Evolutionary conservation across 78 protist genomes (phyloP).

Genomic region (Pelomyxa schiedti): DNA sequence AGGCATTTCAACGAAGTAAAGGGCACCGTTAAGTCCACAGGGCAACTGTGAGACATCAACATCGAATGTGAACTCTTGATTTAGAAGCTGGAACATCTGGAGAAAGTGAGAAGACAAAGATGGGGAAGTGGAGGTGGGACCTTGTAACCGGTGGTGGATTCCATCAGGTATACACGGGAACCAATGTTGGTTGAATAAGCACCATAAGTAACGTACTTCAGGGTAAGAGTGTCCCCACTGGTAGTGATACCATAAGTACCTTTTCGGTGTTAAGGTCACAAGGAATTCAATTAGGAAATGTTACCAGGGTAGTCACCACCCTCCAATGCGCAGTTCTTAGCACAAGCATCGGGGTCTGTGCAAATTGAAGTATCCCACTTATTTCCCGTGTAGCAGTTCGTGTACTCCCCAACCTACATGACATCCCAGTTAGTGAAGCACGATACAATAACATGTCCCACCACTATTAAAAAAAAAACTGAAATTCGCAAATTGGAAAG

Average conservation of each 20-base stretch:
- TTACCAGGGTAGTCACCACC: constrained; percentile 42
- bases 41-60: constrained; percentile 25
- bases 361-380: constrained; percentile 21
- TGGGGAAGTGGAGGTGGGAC: too few species aligned
- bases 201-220: constrained; percentile 4
- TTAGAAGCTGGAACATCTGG: constrained; percentile 20
- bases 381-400: constrained; percentile 54
- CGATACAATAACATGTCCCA: too few species aligned
- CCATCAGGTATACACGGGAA: constrained; percentile 10
- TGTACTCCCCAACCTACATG: background rate
- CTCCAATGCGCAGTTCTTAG: constrained; percentile 32
- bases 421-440: background rate
- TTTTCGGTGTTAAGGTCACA: too few species aligned
- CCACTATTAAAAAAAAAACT: too few species aligned
- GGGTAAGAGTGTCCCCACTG: background rate
- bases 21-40: constrained; percentile 35
- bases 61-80: constrained; percentile 18
- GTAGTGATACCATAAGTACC: constrained; percentile 43
- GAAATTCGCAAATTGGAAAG: background rate
- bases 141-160: background rate
- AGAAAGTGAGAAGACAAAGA: too few species aligned
- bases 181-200: constrained; percentile 11
- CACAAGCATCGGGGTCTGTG: constrained; percentile 39
- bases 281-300: too few species aligned
- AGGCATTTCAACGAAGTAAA: constrained; percentile 29